phyloP scores from a whole-genome alignment of 306 rosid genomes.

The Medicago lupulina region DNA sequence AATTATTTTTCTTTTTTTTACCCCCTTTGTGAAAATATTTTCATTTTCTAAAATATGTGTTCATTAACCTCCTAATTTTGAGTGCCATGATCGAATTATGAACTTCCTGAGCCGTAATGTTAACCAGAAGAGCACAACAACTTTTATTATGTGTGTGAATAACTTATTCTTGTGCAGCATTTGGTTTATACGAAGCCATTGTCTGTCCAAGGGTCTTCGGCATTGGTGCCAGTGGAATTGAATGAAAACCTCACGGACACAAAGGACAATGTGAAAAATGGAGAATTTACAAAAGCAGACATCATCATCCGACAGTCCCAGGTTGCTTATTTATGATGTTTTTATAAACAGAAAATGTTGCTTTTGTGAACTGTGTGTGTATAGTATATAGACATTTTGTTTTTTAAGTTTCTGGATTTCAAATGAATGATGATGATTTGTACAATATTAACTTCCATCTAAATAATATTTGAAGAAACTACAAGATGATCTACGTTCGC shows the following conservation, averaged over 20 bases:
- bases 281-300: conserved; percentile 60
- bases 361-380: conserved; percentile 2
- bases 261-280: conserved; percentile 51
- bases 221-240: conserved; percentile 59
- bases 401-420: conserved; percentile 32
- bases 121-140: too few species aligned
- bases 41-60: too few species aligned
- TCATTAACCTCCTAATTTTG: too few species aligned
- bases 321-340: conserved; percentile 46
- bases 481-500: conserved; percentile 70
- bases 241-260: conserved; percentile 42
- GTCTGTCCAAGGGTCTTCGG: conserved; percentile 53
- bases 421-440: conserved; percentile 11
- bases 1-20: too few species aligned
- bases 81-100: too few species aligned
- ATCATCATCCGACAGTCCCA: conserved; percentile 62
- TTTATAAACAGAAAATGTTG: conserved; percentile 25
- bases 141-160: conserved; percentile 20
- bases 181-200: conserved; percentile 42
- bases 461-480: conserved; percentile 65
- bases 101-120: too few species aligned
- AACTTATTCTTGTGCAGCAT: conserved; percentile 48
- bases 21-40: too few species aligned
- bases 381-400: background rate
- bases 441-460: conserved; percentile 38